Conservation (phyloP, 495 filamentous ascomycete species). For the Lepraria neglecta region DNA sequence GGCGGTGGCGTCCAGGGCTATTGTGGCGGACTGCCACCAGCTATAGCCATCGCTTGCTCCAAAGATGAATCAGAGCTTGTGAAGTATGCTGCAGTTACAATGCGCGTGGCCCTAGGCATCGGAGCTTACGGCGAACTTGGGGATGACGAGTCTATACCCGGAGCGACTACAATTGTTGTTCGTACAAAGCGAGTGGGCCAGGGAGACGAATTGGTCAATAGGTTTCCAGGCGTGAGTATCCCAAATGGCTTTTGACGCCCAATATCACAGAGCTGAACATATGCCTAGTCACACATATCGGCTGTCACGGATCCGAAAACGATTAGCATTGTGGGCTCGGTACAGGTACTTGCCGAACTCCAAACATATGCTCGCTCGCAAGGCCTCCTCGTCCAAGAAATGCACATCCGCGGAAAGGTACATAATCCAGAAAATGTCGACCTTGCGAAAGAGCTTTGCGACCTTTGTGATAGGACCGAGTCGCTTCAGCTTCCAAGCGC, state of each 20-base stretch:
- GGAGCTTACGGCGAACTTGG: conserved; percentile 33
- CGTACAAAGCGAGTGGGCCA: conserved; percentile 30
- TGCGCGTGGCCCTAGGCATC: conserved; percentile 27
- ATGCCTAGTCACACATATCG: conserved; percentile 23
- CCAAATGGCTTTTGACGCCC: neutral
- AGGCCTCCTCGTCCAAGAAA: conserved; percentile 12
- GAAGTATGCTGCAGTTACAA: conserved; percentile 23
- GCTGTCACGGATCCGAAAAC: conserved; percentile 32
- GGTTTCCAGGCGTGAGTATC: conserved; percentile 27
- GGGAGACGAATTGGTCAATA: conserved; percentile 27
- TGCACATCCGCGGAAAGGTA: conserved; percentile 24
- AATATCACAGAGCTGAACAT: no score
- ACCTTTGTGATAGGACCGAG: conserved; percentile 18
- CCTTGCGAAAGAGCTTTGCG: conserved; percentile 25
- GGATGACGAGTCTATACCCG: conserved; percentile 24
- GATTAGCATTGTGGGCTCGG: conserved; percentile 31
- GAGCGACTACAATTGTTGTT: conserved; percentile 27
- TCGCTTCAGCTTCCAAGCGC: no score
- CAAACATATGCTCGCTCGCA: neutral
- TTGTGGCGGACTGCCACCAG: conserved; percentile 26
- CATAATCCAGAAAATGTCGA: conserved; percentile 34
- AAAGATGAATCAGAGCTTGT: conserved; percentile 27
- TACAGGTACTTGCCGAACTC: conserved; percentile 10
- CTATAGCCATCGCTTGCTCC: conserved; percentile 30
- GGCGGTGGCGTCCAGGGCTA: conserved; percentile 29